Evolutionary conservation across 202 grass and related monocot species (phyloP), one percentile per base, ranked within the genome.

Genomic region (Zizania palustris): DNA sequence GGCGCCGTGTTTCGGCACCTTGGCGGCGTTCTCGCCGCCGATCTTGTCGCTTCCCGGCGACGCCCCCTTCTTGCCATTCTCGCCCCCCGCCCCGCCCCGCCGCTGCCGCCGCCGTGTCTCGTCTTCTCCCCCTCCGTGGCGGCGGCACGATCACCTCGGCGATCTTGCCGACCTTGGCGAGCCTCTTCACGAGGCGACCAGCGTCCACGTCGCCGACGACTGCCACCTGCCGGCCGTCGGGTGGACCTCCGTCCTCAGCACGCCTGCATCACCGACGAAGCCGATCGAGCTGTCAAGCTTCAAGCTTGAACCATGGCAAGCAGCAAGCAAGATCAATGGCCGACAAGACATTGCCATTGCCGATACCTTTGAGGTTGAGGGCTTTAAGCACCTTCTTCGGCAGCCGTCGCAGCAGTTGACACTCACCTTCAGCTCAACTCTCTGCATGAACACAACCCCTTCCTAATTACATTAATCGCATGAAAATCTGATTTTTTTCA

Each of bases 331-430:
- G 71, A 63, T 10, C 3, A 18, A 0, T 51, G 15, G 49, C 49
- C 15, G 51, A 19, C 49, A 37, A 59, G 13, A 65, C 11, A 11
- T 11, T 65, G 63, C 9, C 7, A 43, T 13, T 54, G 44, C 51
- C 21, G 11, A 68, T 28, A 84, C 88, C 88, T 87, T 87, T 81
- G 40, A 87, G 62, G 57, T 67, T 82, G 14, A 90, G 57, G 7
- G 88, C 88, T 57, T 87, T 87, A 63, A 76, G 59, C 55, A 90
- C 84, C 72, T 90, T 90, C 19, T 71, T 87, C 76, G 83, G 88
- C 88, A 90, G 7, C 88, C 84, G 0, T 87, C 84, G 11, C 88
- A 90, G 63, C 88, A 90, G 64, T 87, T 90, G 28, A 83, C 88
- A 38, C 55, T 76, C 5, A 87, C 84, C 76, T 84, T 84, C 55